These are phyloP conservation scores for Nissolia schottii DNA, from an alignment of 306 rosid species.

Conservation along the genomic window DNA sequence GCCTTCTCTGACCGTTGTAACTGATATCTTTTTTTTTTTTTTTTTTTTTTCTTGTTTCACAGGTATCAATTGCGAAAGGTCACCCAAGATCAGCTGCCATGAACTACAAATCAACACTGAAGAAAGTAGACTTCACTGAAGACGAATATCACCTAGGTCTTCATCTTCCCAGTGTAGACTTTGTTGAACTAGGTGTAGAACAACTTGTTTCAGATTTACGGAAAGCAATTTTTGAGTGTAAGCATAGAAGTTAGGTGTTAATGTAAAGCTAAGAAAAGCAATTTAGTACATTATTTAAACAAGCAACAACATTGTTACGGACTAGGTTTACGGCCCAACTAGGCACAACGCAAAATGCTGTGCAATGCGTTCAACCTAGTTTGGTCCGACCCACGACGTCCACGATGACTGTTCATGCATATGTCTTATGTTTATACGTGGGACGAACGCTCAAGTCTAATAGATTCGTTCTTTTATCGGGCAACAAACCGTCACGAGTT, in stretches of 20 bases:
- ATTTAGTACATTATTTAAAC: too few species aligned
- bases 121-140: conserved; percentile 40
- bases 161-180: conserved; percentile 60
- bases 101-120: conserved; percentile 51
- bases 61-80: conserved; percentile 72
- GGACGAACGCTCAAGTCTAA: too few species aligned
- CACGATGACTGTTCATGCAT: too few species aligned
- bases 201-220: conserved; percentile 44
- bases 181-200: conserved; percentile 44
- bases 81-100: conserved; percentile 55
- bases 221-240: conserved; percentile 4
- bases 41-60: conserved; percentile 10
- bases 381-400: too few species aligned
- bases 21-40: not conserved
- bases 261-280: conserved; percentile 1
- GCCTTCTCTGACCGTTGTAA: not conserved
- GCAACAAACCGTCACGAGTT: too few species aligned
- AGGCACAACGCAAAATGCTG: too few species aligned
- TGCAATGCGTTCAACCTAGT: too few species aligned
- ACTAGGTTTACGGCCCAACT: too few species aligned
- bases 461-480: too few species aligned
- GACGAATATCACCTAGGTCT: conserved; percentile 55
- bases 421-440: too few species aligned
- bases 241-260: conserved; percentile 7
- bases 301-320: too few species aligned